These are phyloP conservation scores for Trichomonas tenax DNA, from an alignment of 208 protist genomes.

Conservation along the genomic window DNA sequence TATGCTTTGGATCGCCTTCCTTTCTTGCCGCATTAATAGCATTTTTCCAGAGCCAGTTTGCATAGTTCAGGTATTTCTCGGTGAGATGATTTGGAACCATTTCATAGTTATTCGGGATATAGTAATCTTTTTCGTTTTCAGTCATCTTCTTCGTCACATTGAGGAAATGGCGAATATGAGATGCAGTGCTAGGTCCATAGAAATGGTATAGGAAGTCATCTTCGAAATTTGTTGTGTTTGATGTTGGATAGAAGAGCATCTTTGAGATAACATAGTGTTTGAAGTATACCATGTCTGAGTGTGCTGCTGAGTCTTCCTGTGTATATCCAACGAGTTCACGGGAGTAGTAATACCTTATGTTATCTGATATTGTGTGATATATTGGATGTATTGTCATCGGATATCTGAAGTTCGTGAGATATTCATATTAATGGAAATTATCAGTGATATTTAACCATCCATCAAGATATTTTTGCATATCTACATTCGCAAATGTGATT, in stretches of 20 bases:
- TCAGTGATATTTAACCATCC: background rate
- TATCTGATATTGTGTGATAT: background rate
- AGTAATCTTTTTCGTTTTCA: background rate
- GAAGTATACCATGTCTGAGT: background rate
- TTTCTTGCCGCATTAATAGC: background rate
- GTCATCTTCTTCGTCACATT: background rate
- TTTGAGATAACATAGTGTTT: background rate
- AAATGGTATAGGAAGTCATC: background rate
- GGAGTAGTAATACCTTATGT: background rate
- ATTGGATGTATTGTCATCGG: background rate
- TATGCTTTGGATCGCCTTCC: background rate
- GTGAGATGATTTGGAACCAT: too few species aligned
- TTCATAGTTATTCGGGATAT: background rate
- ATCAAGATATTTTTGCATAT: too few species aligned
- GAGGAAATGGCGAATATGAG: background rate
- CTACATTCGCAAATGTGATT: too few species aligned
- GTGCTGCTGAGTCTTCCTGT: background rate
- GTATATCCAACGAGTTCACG: background rate
- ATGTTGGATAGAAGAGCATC: background rate
- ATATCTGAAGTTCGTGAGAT: background rate
- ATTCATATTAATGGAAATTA: background rate
- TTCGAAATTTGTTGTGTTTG: background rate
- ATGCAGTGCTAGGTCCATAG: background rate
- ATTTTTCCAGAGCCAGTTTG: background rate
- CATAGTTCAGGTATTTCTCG: background rate